phyloP scores from a whole-genome alignment of 2,329 filamentous ascomycete species.

The Ophiostoma populinum region DNA sequence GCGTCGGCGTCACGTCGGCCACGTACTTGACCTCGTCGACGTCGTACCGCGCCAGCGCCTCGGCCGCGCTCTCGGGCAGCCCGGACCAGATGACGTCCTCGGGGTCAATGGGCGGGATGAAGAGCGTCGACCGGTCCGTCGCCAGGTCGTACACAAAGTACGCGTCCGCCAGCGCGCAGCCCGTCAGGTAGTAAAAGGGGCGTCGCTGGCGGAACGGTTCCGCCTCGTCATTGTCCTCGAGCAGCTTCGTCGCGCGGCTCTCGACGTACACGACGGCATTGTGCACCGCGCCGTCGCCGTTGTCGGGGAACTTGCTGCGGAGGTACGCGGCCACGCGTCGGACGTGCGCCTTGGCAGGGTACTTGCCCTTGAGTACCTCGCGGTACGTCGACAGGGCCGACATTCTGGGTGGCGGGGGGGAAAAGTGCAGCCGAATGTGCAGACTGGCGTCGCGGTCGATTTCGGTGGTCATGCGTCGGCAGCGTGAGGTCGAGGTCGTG shows the following conservation, averaged over 20 bases:
- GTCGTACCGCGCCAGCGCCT: constrained; percentile 63
- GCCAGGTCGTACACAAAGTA: constrained; percentile 67
- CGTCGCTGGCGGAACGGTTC: constrained; percentile 76
- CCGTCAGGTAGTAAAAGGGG: constrained; percentile 88
- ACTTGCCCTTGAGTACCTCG: constrained; percentile 41
- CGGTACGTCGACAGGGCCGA: constrained; percentile 14
- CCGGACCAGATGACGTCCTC: constrained; percentile 89
- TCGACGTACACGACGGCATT: constrained; percentile 76
- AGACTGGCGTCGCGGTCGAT: background rate
- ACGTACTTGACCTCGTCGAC: constrained; percentile 62
- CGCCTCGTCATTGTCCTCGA: constrained; percentile 78
- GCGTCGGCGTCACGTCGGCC: constrained; percentile 57
- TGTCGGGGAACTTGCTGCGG: constrained; percentile 42
- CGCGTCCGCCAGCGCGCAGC: constrained; percentile 64
- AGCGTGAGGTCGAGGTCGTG: too few relatives aligned
- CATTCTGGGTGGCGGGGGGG: constrained; percentile 2
- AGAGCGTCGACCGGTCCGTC: constrained; percentile 44
- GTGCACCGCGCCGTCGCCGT: constrained; percentile 18
- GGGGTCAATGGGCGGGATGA: constrained; percentile 78
- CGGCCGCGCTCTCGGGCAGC: constrained; percentile 57
- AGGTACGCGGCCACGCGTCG: constrained; percentile 69
- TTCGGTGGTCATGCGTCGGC: background rate
- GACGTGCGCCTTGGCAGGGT: constrained; percentile 77
- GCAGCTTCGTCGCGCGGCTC: constrained; percentile 60
- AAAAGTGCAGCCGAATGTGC: background rate